Base-by-base conservation (phyloP, 2,329 filamentous ascomycete species). In the Annulohypoxylon truncatum region DNA sequence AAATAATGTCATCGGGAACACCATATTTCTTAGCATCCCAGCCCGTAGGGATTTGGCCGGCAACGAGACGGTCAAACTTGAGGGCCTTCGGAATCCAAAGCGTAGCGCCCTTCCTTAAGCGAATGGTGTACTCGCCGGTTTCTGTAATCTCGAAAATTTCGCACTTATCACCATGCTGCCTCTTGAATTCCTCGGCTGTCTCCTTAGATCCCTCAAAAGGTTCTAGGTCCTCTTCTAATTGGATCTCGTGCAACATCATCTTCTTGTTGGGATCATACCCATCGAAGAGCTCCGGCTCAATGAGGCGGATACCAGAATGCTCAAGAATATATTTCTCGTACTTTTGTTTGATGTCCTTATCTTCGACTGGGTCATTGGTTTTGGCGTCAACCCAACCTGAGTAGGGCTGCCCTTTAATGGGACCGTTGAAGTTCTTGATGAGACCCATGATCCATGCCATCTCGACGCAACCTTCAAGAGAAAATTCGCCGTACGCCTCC, bases 391-490 rank as follows among this genome's bases (percentile, higher is more conserved):
- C 93, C 94, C 93, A 99, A 73, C 96, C 96, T 72, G 95, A 93
- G 83, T 99, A 98, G 70, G 92, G 92, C 83, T 97, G 92, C 78
- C 96, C 96, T 84, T 99, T 99, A 79, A 99, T 89, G 29, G 91
- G 90, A 15, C 96, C 96, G 74, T 98, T 98, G 84, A 97, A 93
- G 80, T 99, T 97, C 86, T 95, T 97, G 84, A 99, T 98, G 65
- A 98, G 89, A 77, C 96, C 96, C 95, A 98, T 99, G 80, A 99
- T 93, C 96, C 96, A 99, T 29, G 96, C 94, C 96, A 99, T 99
- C 82, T 99, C 96, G 66, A 99, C 91, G 76, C 96, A 98, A 28
- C 96, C 96, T 80, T 99, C 96, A 12, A 99, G 88, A 7, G 96
- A 98, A 83, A 99, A 99, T 77, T 97, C 88, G 77, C 96, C 96